These are phyloP conservation scores for Leccinum fallax DNA, from an alignment of 1,284 basidiomycete species.

Conservation along the genomic window DNA sequence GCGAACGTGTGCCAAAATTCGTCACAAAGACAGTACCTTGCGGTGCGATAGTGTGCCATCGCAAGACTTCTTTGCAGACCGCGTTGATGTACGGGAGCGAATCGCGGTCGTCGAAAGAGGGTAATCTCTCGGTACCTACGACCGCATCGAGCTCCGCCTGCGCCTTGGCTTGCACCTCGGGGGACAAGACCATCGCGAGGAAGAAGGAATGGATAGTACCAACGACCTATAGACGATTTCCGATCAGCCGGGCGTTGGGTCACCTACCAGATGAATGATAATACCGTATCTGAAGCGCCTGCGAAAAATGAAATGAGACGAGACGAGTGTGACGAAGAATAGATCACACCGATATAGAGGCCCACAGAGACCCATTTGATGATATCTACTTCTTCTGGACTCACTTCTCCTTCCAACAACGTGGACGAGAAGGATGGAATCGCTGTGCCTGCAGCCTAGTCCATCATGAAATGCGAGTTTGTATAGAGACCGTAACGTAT, in stretches of 20 bases:
- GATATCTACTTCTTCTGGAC: slow-evolving; percentile 25
- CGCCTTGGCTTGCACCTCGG: slow-evolving; percentile 26
- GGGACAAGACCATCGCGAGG: slow-evolving; percentile 30
- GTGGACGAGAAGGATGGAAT: slow-evolving; percentile 41
- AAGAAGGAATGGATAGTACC: slow-evolving; percentile 39
- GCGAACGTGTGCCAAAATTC: slow-evolving; percentile 17
- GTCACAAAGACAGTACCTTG: slow-evolving; percentile 9
- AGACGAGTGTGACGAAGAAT: not conserved
- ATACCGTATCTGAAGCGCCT: slow-evolving; percentile 31
- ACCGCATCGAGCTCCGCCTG: slow-evolving; percentile 30
- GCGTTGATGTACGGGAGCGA: slow-evolving; percentile 30
- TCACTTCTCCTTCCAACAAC: slow-evolving; percentile 12
- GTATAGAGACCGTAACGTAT: not conserved
- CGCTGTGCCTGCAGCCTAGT: slow-evolving; percentile 42
- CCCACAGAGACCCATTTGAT: slow-evolving; percentile 25
- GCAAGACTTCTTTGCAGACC: slow-evolving; percentile 28
- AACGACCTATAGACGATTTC: slow-evolving; percentile 31
- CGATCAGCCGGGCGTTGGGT: slow-evolving; percentile 7
- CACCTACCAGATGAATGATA: not conserved
- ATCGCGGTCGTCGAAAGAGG: slow-evolving; percentile 19
- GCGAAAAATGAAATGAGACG: slow-evolving; percentile 1
- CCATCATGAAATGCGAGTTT: not conserved
- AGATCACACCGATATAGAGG: slow-evolving; percentile 17
- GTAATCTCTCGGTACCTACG: slow-evolving; percentile 23
- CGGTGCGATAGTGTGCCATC: slow-evolving; percentile 23